Evolutionary conservation across 2,329 filamentous ascomycete genomes (phyloP).

Genomic region (Thielaviopsis ethacetica): DNA sequence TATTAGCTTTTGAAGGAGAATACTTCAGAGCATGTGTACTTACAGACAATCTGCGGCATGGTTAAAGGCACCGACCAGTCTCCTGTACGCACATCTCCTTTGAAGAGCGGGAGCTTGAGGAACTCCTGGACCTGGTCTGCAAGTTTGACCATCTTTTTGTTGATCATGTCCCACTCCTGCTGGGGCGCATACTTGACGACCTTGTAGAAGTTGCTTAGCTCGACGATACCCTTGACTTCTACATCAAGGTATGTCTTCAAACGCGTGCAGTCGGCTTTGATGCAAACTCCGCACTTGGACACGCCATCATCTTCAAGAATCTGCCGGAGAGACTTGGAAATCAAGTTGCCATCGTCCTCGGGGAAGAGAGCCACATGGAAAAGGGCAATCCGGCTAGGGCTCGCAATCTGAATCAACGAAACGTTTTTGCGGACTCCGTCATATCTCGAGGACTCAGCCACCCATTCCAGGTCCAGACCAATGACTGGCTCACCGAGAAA

Average conservation of each 20-base stretch:
- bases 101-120: conserved; percentile 58
- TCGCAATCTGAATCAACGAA: conserved; percentile 70
- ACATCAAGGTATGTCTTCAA: conserved; percentile 51
- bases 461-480: conserved; percentile 90
- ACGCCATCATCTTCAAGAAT: conserved; percentile 57
- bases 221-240: conserved; percentile 50
- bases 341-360: conserved; percentile 32
- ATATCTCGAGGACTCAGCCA: conserved; percentile 28
- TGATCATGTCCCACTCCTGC: conserved; percentile 35
- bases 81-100: conserved; percentile 56
- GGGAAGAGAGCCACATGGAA: conserved; percentile 62
- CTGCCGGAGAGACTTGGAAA: conserved; percentile 52
- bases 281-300: conserved; percentile 61
- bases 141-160: conserved; percentile 49
- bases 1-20: neutral
- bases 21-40: conserved; percentile 20
- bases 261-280: conserved; percentile 54
- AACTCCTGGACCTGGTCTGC: conserved; percentile 54
- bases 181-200: conserved; percentile 50
- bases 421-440: conserved; percentile 49
- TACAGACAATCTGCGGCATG: conserved; percentile 52
- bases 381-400: conserved; percentile 56
- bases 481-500: conserved; percentile 56
- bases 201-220: conserved; percentile 69
- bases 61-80: conserved; percentile 55